Base-by-base conservation (phyloP, 2,329 filamentous ascomycete genomes). In the Clarireedia paspali region DNA sequence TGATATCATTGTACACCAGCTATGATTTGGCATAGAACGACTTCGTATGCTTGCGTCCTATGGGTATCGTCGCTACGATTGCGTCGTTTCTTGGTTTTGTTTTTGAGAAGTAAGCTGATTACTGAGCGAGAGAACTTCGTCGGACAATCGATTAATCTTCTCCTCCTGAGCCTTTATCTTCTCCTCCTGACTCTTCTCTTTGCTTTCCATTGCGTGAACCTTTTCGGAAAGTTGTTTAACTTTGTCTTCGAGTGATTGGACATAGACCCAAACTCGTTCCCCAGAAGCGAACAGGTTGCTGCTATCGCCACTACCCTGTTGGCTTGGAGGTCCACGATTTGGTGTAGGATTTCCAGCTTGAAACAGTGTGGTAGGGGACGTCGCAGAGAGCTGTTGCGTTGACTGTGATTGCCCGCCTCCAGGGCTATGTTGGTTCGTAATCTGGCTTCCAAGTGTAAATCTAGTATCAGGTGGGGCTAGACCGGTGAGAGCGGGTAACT, bases 251-350 rank as follows among this genome's bases (percentile, higher is more conserved):
- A 92, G 74, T 17, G 77, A 78, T 56, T 89, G 83, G 36, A 91
- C 81, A 64, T 90, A 90, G 4, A 77, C 73, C 85, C 85, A 90
- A 7, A 91, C 74, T 44, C 83, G 76, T 50, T 83, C 81, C 17
- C 75, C 74, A 52, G 78, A 73, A 52, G 82, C 75, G 68, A 89
- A 85, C 58, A 89, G 76, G 63, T 89, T 89, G 59, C 81, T 82
- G 65, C 81, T 84, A 44, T 58, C 57, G 58, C 77, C 80, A 45
- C 73, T 74, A 20, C 79, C 76, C 27, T 62, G 59, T 26, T 55
- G 59, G 47, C 50, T 57, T 17, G 61, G 53, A 38, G 48, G 46
- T 26, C 60, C 60, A 55, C 65, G 58, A 23, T 59, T 57, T 36
- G 67, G 74, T 70, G 60, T 73, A 76, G 52, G 73, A 70, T 24